A percentile compares a stretch with the other conserved stretches of the same genome.
phyloP scores from a whole-genome alignment of 768 basidiomycete species.

The Psilocybe subaeruginosa region DNA sequence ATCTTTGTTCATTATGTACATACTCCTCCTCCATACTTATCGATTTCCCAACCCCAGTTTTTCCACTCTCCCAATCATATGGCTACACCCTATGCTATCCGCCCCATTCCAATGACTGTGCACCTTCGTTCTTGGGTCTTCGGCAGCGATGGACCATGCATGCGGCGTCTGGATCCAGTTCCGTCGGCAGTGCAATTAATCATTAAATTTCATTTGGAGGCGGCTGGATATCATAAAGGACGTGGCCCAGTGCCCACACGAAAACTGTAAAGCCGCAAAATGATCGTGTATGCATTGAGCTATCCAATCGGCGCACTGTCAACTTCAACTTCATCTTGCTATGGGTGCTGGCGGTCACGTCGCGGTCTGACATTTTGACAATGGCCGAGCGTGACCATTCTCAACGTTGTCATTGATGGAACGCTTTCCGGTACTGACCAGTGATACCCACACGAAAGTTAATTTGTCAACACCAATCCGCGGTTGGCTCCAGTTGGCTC shows the following conservation, averaged over 20 bases:
- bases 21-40: neutral
- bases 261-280: neutral
- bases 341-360: neutral
- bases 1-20: too few species aligned
- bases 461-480: too few species aligned
- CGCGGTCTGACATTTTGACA: neutral
- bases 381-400: neutral
- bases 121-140: neutral
- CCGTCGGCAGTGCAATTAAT: neutral
- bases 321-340: neutral
- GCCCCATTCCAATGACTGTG: too few species aligned
- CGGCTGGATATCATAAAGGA: neutral
- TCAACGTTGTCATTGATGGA: neutral
- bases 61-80: neutral
- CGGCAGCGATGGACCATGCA: too few species aligned
- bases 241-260: neutral
- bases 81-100: neutral
- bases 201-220: neutral
- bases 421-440: too few species aligned
- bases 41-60: neutral
- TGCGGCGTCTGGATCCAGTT: too few species aligned
- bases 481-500: too few species aligned
- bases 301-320: neutral
- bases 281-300: too few species aligned
- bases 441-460: too few species aligned